These are phyloP conservation scores for Eucalyptus erythrocorys DNA, from an alignment of 345 rosid genomes.

Conservation along the genomic window DNA sequence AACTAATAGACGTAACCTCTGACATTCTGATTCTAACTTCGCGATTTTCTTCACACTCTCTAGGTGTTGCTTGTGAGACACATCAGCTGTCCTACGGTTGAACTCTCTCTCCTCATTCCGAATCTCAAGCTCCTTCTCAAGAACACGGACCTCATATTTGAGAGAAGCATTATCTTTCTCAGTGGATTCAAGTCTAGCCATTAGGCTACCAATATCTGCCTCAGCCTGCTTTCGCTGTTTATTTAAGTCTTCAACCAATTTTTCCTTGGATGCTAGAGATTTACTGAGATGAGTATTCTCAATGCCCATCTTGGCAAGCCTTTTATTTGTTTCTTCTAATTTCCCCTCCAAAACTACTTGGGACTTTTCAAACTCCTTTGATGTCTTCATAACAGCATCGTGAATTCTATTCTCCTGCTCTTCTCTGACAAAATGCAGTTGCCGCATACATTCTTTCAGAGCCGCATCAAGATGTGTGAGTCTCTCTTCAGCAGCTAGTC, in stretches of 20 bases:
- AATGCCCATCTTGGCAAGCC: constrained; percentile 33
- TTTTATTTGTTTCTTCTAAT: constrained; percentile 33
- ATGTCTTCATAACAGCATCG: constrained; percentile 58
- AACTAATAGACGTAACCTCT: constrained; percentile 67
- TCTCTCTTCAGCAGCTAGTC: constrained; percentile 39
- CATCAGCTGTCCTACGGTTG: constrained; percentile 52
- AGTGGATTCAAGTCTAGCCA: constrained; percentile 46
- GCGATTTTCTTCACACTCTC: constrained; percentile 81
- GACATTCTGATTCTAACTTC: constrained; percentile 87
- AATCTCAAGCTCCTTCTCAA: constrained; percentile 91
- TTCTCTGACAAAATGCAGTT: constrained; percentile 62
- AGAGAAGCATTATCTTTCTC: constrained; percentile 68
- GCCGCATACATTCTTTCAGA: constrained; percentile 78
- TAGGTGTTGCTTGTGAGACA: constrained; percentile 67
- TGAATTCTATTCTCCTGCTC: constrained; percentile 80
- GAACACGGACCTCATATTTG: constrained; percentile 67
- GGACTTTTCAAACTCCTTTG: constrained; percentile 44
- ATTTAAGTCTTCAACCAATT: constrained; percentile 41
- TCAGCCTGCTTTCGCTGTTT: constrained; percentile 44
- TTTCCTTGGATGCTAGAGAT: constrained; percentile 51
- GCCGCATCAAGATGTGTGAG: constrained; percentile 47
- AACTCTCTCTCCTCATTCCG: constrained; percentile 90
- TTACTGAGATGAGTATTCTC: constrained; percentile 51
- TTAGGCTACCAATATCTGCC: constrained; percentile 38
- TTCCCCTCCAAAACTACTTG: constrained; percentile 31